Conservation (phyloP, 768 basidiomycete genomes). For the Lactarius trivialis region DNA sequence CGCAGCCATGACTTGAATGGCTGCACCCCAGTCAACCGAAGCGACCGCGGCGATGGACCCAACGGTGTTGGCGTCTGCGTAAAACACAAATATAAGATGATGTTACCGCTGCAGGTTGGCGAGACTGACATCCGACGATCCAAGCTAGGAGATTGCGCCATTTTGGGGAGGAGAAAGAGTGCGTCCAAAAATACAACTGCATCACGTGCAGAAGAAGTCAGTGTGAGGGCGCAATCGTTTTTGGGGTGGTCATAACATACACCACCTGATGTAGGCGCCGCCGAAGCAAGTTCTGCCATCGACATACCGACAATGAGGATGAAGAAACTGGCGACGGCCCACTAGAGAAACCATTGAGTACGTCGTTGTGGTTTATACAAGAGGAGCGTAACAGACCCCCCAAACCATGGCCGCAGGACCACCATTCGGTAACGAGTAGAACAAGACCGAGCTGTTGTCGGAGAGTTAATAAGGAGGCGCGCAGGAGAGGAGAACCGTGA, state of each 20-base stretch:
- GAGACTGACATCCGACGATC: constrained; percentile 47
- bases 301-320: constrained; percentile 57
- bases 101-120: not conserved
- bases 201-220: not conserved
- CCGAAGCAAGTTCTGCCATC: constrained; percentile 65
- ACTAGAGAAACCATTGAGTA: constrained; percentile 33
- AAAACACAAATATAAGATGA: not conserved
- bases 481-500: constrained; percentile 3
- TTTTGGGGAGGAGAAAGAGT: constrained; percentile 47
- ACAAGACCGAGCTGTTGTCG: constrained; percentile 35
- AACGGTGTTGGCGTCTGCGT: constrained; percentile 45
- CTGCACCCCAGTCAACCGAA: constrained; percentile 56
- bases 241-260: constrained; percentile 32
- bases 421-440: constrained; percentile 59
- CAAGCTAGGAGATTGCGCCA: constrained; percentile 57
- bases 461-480: not conserved
- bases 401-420: constrained; percentile 67
- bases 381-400: constrained; percentile 41
- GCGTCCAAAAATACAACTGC: constrained; percentile 65
- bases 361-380: not conserved
- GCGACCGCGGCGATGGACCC: constrained; percentile 44
- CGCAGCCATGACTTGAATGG: constrained; percentile 51
- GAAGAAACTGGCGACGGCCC: constrained; percentile 59
- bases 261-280: constrained; percentile 68
- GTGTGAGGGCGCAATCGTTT: not conserved